These are phyloP conservation scores for Chlamydomonas schloesseri DNA, from an alignment of 139 green algal species.

Conservation along the genomic window DNA sequence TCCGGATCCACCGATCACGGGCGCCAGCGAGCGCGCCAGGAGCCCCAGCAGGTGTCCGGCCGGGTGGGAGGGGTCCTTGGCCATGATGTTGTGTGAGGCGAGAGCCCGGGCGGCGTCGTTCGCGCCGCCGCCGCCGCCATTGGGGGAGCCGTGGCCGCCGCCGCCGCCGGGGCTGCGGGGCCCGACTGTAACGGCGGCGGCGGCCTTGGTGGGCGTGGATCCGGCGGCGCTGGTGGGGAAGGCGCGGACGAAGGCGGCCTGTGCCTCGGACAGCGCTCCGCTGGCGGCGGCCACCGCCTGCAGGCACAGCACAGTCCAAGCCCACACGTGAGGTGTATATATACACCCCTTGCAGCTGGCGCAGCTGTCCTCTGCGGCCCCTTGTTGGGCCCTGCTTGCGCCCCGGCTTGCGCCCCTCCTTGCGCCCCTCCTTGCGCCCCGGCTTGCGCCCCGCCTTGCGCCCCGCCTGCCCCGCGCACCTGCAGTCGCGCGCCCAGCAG, in stretches of 20 bases:
- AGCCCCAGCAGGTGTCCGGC: neutral
- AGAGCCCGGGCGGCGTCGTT: neutral
- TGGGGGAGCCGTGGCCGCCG: neutral
- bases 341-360: no score
- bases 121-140: no score
- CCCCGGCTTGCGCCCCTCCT: no score
- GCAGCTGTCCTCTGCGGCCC: no score
- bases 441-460: no score
- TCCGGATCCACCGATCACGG: neutral
- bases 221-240: neutral
- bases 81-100: slow-evolving; percentile 3
- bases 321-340: no score
- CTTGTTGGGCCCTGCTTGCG: no score
- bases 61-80: slow-evolving; percentile 14
- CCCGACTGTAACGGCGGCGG: neutral
- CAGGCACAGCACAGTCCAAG: no score
- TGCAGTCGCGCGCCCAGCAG: neutral
- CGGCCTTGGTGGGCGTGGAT: neutral
- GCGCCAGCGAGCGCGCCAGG: neutral
- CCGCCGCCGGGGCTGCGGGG: neutral
- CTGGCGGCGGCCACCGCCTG: neutral
- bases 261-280: neutral
- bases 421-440: no score
- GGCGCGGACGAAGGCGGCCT: neutral
- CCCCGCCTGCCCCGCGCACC: no score